Percentiles rank a stretch among this genome's conserved stretches.
phyloP scores from a whole-genome alignment of 768 basidiomycete genomes.

The Saitozyma sp. region DNA sequence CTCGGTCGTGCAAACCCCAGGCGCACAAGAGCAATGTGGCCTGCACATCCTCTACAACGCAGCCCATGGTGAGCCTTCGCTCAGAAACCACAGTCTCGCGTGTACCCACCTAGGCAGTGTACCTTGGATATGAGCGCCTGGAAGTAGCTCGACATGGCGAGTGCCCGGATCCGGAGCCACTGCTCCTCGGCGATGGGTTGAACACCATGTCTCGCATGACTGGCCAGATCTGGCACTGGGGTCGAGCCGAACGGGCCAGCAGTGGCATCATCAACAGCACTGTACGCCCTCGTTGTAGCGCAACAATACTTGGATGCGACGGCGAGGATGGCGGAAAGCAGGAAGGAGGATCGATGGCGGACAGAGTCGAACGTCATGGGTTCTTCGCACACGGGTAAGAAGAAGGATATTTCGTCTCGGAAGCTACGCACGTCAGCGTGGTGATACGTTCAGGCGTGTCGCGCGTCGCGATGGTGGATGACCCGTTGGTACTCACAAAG shows the following conservation, averaged over 20 bases:
- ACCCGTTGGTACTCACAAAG: slow-evolving; percentile 9
- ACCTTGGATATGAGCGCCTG: slow-evolving; percentile 19
- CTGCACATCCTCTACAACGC: slow-evolving; percentile 15
- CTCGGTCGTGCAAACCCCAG: slow-evolving; percentile 16
- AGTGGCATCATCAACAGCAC: background rate
- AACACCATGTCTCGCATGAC: background rate
- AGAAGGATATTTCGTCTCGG: slow-evolving; percentile 16
- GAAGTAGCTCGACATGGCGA: slow-evolving; percentile 18
- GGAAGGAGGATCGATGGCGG: slow-evolving; percentile 14
- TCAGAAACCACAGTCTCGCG: no score
- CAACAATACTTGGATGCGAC: slow-evolving; percentile 17
- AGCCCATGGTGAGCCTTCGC: background rate
- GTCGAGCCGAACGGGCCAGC: background rate
- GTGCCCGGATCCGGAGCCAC: slow-evolving; percentile 14
- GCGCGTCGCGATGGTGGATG: background rate
- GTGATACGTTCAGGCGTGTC: background rate
- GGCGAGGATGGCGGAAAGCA: slow-evolving; percentile 15
- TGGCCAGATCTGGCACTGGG: background rate
- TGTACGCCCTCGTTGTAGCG: background rate
- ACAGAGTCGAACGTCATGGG: slow-evolving; percentile 13
- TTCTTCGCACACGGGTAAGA: slow-evolving; percentile 16
- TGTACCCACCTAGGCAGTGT: slow-evolving; percentile 17
- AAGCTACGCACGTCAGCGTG: slow-evolving; percentile 1
- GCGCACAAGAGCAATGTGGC: slow-evolving; percentile 9
- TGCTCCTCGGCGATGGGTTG: slow-evolving; percentile 7